These are phyloP conservation scores for Peronosclerospora sorghi DNA, from an alignment of 352 stramenopile species.

Conservation along the genomic window DNA sequence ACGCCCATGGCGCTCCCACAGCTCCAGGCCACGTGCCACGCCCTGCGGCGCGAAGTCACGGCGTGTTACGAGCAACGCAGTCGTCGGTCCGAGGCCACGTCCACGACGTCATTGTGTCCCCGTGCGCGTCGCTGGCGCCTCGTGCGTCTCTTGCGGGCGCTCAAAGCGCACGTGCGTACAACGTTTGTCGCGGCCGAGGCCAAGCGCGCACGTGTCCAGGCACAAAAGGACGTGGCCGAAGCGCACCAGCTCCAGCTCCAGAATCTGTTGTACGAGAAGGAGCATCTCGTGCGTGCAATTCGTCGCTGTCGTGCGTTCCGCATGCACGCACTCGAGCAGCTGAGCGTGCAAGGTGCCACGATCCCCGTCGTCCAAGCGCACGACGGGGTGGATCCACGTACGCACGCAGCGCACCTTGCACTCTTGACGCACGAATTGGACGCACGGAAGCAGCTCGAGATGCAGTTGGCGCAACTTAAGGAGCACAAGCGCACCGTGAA, in stretches of 20 bases:
- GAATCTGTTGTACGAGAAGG: slow-evolving; percentile 78
- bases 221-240: slow-evolving; percentile 66
- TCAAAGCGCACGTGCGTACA: slow-evolving; percentile 48
- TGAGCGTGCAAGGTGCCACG: too few relatives aligned
- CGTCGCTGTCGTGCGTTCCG: slow-evolving; percentile 54
- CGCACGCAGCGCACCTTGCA: slow-evolving; percentile 51
- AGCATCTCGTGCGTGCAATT: slow-evolving; percentile 72
- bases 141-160: slow-evolving; percentile 36
- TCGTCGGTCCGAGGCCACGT: slow-evolving; percentile 18
- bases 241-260: slow-evolving; percentile 67
- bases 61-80: slow-evolving; percentile 24
- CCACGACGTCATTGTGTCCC: slow-evolving; percentile 26
- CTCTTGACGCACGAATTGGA: slow-evolving; percentile 57
- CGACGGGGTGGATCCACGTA: slow-evolving; percentile 33
- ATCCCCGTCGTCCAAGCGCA: slow-evolving; percentile 68
- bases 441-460: slow-evolving; percentile 40
- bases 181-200: slow-evolving; percentile 60
- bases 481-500: slow-evolving; percentile 40
- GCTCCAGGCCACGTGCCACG: slow-evolving; percentile 37
- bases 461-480: slow-evolving; percentile 39
- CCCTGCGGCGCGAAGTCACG: slow-evolving; percentile 31
- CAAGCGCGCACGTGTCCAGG: slow-evolving; percentile 53
- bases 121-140: slow-evolving; percentile 48
- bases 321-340: slow-evolving; percentile 74
- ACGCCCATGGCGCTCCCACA: slow-evolving; percentile 5